phyloP scores from a whole-genome alignment of 495 filamentous ascomycete species.

The Daldinia loculata region DNA sequence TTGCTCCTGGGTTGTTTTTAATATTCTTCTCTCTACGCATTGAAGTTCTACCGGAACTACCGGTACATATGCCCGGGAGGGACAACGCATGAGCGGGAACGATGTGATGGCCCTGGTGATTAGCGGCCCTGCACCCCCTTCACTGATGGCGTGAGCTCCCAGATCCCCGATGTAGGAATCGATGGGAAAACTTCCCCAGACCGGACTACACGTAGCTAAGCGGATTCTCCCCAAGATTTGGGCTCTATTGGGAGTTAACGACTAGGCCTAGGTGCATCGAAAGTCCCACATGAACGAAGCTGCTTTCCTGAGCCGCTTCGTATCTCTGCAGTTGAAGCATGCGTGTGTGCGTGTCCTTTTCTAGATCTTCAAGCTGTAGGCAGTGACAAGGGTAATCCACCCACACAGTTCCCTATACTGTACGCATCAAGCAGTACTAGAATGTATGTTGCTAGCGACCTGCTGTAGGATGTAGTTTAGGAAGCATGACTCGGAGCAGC shows the following conservation, averaged over 20 bases:
- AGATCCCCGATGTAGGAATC: conserved; percentile 43
- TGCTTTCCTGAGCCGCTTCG: conserved; percentile 41
- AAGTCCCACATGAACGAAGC: conserved; percentile 34
- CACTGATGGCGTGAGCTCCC: conserved; percentile 39
- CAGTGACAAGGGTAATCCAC: conserved; percentile 33
- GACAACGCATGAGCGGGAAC: conserved; percentile 44
- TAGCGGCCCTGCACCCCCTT: conserved; percentile 37
- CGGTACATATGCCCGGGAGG: conserved; percentile 42
- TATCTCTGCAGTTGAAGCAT: conserved; percentile 43
- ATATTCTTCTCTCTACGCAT: conserved; percentile 19
- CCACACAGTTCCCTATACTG: conserved; percentile 42
- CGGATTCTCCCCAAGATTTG: conserved; percentile 43
- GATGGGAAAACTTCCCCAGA: conserved; percentile 40
- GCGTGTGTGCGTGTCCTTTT: conserved; percentile 43
- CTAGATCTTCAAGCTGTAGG: conserved; percentile 38
- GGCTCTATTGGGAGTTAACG: conserved; percentile 39
- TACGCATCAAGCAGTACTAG: conserved; percentile 24
- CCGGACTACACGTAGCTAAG: conserved; percentile 43
- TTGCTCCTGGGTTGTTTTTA: conserved; percentile 26
- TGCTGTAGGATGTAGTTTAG: conserved; percentile 26
- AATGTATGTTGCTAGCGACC: conserved; percentile 19
- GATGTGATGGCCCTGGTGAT: conserved; percentile 41
- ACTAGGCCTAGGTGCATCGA: conserved; percentile 34
- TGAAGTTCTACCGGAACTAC: conserved; percentile 42
- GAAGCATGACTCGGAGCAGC: conserved; percentile 10